A percentile compares a stretch with the other conserved stretches of the same genome.
phyloP scores from a whole-genome alignment of 164 flowering plant genomes.

The Macadamia integrifolia region DNA sequence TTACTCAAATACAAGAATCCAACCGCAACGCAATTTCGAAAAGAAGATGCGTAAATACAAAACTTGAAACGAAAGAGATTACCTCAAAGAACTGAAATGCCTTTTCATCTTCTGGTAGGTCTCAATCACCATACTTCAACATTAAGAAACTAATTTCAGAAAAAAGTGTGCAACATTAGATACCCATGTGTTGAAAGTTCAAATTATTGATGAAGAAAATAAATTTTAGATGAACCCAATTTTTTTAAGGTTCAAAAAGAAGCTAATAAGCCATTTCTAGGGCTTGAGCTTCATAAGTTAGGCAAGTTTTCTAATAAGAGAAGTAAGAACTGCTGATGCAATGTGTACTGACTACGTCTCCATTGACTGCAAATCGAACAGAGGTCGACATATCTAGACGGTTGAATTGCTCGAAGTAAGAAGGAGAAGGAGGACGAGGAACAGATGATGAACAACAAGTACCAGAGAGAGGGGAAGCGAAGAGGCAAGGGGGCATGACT shows the following conservation, averaged over 20 bases:
- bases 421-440: not conserved
- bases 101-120: conserved; percentile 44
- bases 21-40: no score
- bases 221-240: no score
- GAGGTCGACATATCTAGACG: conserved; percentile 33
- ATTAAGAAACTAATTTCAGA: not conserved
- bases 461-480: no score
- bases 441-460: not conserved
- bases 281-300: no score
- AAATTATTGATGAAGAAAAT: no score
- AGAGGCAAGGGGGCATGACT: not conserved
- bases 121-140: conserved; percentile 49
- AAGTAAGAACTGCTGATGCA: not conserved
- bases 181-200: no score
- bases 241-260: no score
- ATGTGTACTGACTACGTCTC: conserved; percentile 45
- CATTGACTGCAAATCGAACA: conserved; percentile 51
- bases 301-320: not conserved
- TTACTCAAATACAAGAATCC: no score
- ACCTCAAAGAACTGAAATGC: conserved; percentile 52
- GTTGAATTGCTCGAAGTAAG: not conserved
- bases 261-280: no score
- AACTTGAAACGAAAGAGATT: not conserved
- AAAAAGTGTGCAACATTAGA: no score
- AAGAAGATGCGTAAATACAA: no score